Percentiles rank a stretch among this genome's conserved stretches.
These are phyloP conservation scores for Nicotiana sylvestris DNA, from an alignment of 257 asterid species.

Conservation along the genomic window DNA sequence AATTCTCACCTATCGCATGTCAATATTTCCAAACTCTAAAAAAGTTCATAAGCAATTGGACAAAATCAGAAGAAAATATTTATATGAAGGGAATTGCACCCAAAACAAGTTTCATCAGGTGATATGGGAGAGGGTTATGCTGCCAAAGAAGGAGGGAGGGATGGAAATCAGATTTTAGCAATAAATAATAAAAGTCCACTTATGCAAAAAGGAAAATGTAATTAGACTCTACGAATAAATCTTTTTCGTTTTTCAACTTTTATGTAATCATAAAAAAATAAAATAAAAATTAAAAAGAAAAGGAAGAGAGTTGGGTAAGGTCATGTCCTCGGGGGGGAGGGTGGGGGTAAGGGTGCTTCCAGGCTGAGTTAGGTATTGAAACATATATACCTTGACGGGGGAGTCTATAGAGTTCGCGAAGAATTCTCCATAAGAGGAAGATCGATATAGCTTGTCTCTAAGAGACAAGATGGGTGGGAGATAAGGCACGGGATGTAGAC, in stretches of 20 bases:
- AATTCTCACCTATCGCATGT: background rate
- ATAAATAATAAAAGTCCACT: background rate
- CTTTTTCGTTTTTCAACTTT: background rate
- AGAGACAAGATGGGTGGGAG: too few species aligned
- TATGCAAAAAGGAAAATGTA: background rate
- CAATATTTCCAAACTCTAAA: background rate
- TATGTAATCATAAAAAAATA: too few species aligned
- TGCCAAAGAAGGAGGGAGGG: background rate
- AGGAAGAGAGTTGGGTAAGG: too few species aligned
- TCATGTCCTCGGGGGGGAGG: too few species aligned
- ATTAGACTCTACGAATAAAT: background rate
- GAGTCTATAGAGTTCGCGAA: too few species aligned
- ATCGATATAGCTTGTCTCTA: too few species aligned
- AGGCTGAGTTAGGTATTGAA: too few species aligned
- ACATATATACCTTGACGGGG: too few species aligned
- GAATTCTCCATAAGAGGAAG: too few species aligned
- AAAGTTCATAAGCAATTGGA: background rate
- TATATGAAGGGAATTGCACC: background rate
- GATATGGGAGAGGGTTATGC: background rate
- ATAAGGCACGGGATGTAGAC: too few species aligned
- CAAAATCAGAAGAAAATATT: background rate
- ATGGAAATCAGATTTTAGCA: background rate
- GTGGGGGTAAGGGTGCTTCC: too few species aligned
- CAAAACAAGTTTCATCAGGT: background rate
- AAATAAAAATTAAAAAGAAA: too few species aligned